These are phyloP conservation scores for thale cress (Arabidopsis thaliana) DNA, from an alignment of 345 rosid genomes.

Conservation along the genomic window TAIR10.1 NC_003070.9:27230501-27231000, in stretches of 20 bases:
- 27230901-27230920: slow-evolving; percentile 70
- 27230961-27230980: slow-evolving; percentile 3
- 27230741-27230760: neutral
- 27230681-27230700: slow-evolving; percentile 38
- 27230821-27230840: slow-evolving; percentile 79
- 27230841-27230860: slow-evolving; percentile 91
- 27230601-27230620: slow-evolving; percentile 92
- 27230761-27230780: slow-evolving; percentile 11
- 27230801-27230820: slow-evolving; percentile 79
- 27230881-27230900: slow-evolving; percentile 72
- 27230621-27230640: slow-evolving; percentile 78
- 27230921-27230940: slow-evolving; percentile 84
- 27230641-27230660: slow-evolving; percentile 81
- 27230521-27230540: slow-evolving; percentile 5
- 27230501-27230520: neutral
- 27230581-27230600: slow-evolving; percentile 71
- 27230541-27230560: slow-evolving; percentile 57
- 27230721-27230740: neutral
- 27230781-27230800: slow-evolving; percentile 10
- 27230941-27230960: slow-evolving; percentile 69
- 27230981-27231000: neutral
- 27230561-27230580: slow-evolving; percentile 76
- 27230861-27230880: slow-evolving; percentile 77
- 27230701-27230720: slow-evolving; percentile 8
- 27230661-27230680: slow-evolving; percentile 70